phyloP scores from a whole-genome alignment of 495 filamentous ascomycete genomes.

The Clohesyomyces aquaticus region DNA sequence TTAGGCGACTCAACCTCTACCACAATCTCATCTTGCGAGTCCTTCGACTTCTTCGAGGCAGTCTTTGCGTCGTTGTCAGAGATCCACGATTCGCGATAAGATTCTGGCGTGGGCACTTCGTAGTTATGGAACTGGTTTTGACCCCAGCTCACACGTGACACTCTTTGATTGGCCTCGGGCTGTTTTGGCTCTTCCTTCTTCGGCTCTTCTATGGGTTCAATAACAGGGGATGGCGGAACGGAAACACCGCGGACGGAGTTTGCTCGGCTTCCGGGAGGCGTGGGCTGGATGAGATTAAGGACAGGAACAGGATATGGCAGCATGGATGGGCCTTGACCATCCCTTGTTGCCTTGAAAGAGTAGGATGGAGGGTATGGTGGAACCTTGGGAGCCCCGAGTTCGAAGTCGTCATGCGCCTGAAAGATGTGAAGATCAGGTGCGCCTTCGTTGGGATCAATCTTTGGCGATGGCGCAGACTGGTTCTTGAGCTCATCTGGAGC shows the following conservation, averaged over 20 bases:
- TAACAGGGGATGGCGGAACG: conserved; percentile 33
- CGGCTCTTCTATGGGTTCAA: conserved; percentile 22
- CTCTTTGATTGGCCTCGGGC: conserved; percentile 12
- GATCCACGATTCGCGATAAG: conserved; percentile 40
- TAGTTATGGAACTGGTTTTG: conserved; percentile 47
- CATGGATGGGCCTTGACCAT: conserved; percentile 14
- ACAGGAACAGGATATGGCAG: conserved; percentile 45
- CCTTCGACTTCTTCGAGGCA: conserved; percentile 8
- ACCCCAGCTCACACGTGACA: conserved; percentile 48
- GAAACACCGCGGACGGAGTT: conserved; percentile 32
- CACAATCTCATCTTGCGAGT: conserved; percentile 32
- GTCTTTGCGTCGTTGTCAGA: conserved; percentile 34
- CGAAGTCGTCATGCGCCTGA: conserved; percentile 33
- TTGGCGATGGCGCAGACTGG: conserved; percentile 25
- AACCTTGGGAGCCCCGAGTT: conserved; percentile 20
- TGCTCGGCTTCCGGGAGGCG: conserved; percentile 42
- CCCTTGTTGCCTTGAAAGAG: conserved; percentile 34
- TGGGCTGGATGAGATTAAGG: conserved; percentile 47
- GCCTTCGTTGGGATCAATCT: conserved; percentile 41
- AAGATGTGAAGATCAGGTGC: conserved; percentile 41
- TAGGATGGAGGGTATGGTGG: conserved; percentile 38
- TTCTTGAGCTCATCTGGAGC: conserved; percentile 36
- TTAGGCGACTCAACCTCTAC: conserved; percentile 32
- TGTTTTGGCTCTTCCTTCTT: conserved; percentile 22
- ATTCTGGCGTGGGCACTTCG: conserved; percentile 46